Evolutionary conservation across 805 yeast genomes (phyloP).

Genomic region (Pichia cabralensis): DNA sequence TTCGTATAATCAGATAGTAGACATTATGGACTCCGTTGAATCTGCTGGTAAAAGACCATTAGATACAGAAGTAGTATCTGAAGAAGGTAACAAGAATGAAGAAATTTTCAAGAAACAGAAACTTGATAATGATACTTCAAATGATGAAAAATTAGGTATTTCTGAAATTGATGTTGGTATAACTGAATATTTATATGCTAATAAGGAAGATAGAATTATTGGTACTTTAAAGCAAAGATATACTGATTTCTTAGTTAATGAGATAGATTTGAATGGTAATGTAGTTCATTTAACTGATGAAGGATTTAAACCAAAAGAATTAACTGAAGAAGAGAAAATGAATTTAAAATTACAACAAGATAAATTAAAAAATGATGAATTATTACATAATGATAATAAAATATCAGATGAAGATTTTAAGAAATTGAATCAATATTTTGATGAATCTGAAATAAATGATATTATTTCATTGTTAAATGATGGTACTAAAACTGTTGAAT

Average conservation of each 20-base stretch:
- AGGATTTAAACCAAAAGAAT: conserved; percentile 48
- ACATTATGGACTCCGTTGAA: neutral
- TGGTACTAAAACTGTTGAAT: conserved; percentile 36
- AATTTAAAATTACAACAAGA: conserved; percentile 31
- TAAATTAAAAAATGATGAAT: conserved; percentile 31
- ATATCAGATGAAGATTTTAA: conserved; percentile 36
- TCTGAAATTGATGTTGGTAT: conserved; percentile 84
- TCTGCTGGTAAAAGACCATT: conserved; percentile 2
- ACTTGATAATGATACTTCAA: neutral
- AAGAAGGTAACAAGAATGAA: too few relatives aligned
- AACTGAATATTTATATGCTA: conserved; percentile 37
- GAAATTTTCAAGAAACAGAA: conserved; percentile 4
- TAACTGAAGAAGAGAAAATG: conserved; percentile 26
- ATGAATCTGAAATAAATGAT: conserved; percentile 47
- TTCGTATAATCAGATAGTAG: neutral
- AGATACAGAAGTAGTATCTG: conserved; percentile 1
- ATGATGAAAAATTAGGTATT: conserved; percentile 29
- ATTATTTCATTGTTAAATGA: conserved; percentile 43
- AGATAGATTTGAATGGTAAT: conserved; percentile 55
- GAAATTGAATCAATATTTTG: conserved; percentile 43
- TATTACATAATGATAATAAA: conserved; percentile 25
- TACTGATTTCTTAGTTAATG: conserved; percentile 91
- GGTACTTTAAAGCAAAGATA: conserved; percentile 84
- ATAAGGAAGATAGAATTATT: conserved; percentile 46
- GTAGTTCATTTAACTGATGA: conserved; percentile 70